These are phyloP conservation scores for Cystobasidium onofrii DNA, from an alignment of 768 basidiomycete species.

Conservation along the genomic window DNA sequence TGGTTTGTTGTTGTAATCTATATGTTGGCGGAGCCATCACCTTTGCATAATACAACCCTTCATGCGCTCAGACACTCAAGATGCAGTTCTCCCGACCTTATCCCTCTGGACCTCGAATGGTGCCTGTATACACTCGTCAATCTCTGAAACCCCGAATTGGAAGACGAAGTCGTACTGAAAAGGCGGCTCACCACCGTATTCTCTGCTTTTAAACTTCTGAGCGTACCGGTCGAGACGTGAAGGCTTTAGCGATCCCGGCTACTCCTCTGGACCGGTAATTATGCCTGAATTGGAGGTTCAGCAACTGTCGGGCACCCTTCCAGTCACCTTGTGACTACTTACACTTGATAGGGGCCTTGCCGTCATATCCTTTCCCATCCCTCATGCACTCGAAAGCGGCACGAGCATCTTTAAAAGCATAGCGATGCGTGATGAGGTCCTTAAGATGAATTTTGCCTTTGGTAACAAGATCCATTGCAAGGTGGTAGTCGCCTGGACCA, in stretches of 20 bases:
- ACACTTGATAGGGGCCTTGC: constrained; percentile 62
- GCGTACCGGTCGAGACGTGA: constrained; percentile 73
- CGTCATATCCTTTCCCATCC: constrained; percentile 71
- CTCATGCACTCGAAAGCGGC: constrained; percentile 75
- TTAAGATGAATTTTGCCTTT: constrained; percentile 76
- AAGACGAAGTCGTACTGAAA: constrained; percentile 52
- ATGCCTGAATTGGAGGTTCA: background rate
- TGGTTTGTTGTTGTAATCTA: background rate
- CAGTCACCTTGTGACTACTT: background rate
- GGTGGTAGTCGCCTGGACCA: constrained; percentile 61
- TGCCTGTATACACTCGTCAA: background rate
- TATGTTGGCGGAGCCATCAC: background rate
- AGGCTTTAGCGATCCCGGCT: constrained; percentile 69
- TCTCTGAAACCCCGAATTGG: background rate
- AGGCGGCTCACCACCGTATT: constrained; percentile 66
- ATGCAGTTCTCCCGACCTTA: background rate
- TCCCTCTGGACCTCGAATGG: background rate
- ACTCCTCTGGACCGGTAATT: constrained; percentile 9
- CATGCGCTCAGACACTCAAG: too few species aligned
- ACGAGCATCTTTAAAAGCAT: constrained; percentile 65
- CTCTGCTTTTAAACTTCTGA: too few species aligned
- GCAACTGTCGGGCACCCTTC: background rate
- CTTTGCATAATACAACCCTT: background rate
- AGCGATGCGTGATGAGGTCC: constrained; percentile 72
- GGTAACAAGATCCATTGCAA: constrained; percentile 74